phyloP scores from a whole-genome alignment of 2,329 filamentous ascomycete genomes.

The Fusarium bactridioides region DNA sequence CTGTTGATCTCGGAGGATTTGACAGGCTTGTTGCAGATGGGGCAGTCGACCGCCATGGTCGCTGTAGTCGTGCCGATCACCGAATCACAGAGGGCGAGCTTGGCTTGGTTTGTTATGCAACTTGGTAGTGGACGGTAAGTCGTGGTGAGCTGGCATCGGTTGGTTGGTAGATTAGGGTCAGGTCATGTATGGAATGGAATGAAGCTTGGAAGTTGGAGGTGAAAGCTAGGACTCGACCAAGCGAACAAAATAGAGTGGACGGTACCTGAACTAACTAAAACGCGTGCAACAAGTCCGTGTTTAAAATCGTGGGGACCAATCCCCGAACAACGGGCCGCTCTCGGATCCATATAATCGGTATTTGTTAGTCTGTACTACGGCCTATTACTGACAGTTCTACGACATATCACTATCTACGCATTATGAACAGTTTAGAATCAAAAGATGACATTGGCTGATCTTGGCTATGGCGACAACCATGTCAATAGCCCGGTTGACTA shows the following conservation, averaged over 20 bases:
- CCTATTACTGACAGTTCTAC: neutral
- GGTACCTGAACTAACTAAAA: neutral
- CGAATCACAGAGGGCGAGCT: neutral
- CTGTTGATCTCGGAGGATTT: constrained; percentile 81
- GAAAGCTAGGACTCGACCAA: neutral
- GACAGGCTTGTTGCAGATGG: constrained; percentile 80
- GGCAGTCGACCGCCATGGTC: constrained; percentile 71
- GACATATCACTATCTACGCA: neutral
- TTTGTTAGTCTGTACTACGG: neutral
- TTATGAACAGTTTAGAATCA: neutral
- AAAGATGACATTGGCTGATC: neutral
- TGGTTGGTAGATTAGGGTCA: neutral
- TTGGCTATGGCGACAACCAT: neutral
- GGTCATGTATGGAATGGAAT: neutral
- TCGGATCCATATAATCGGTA: constrained; percentile 30
- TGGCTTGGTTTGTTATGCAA: neutral
- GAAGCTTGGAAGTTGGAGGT: constrained; percentile 2
- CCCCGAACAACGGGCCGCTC: constrained; percentile 27
- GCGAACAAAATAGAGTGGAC: constrained; percentile 20
- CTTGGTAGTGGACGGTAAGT: neutral
- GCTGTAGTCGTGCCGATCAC: neutral
- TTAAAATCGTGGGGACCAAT: constrained; percentile 29
- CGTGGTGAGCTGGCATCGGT: neutral
- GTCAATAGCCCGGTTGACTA: neutral
- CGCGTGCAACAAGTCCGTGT: constrained; percentile 1